These are phyloP conservation scores for Aspergillus incahuasiensis DNA, from an alignment of 495 filamentous ascomycete genomes.

Conservation along the genomic window DNA sequence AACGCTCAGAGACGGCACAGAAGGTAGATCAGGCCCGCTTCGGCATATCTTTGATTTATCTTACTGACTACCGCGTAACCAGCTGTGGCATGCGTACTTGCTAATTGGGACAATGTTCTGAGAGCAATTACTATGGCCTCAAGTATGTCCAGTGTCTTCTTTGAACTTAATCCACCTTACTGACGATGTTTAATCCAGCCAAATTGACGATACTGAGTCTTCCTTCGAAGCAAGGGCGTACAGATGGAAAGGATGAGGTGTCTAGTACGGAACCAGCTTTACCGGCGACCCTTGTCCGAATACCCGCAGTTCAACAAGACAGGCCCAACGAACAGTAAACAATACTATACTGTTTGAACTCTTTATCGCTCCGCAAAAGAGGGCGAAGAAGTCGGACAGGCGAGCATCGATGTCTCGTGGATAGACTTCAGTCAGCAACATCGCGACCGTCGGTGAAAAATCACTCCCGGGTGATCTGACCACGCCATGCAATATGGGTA, in stretches of 20 bases:
- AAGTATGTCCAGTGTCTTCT: slow-evolving; percentile 52
- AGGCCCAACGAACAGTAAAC: slow-evolving; percentile 20
- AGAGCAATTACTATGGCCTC: slow-evolving; percentile 93
- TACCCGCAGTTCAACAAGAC: slow-evolving; percentile 27
- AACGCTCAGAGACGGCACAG: slow-evolving; percentile 86
- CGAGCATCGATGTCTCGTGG: too few relatives aligned
- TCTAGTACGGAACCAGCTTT: slow-evolving; percentile 17
- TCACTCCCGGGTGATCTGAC: too few relatives aligned
- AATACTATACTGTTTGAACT: not conserved
- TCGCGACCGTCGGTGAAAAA: too few relatives aligned
- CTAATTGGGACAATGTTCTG: slow-evolving; percentile 95
- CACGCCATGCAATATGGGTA: too few relatives aligned
- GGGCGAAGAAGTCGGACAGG: too few relatives aligned
- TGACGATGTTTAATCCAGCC: slow-evolving; percentile 6
- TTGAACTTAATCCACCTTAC: not conserved
- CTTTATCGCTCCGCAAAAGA: not conserved
- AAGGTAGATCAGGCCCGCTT: slow-evolving; percentile 53
- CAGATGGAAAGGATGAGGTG: slow-evolving; percentile 7
- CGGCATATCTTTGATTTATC: not conserved
- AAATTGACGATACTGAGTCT: slow-evolving; percentile 11
- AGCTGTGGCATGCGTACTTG: slow-evolving; percentile 88
- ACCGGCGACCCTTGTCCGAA: slow-evolving; percentile 40
- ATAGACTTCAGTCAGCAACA: too few relatives aligned
- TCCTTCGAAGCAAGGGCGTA: not conserved
- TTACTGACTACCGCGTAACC: slow-evolving; percentile 11